These are phyloP conservation scores for Thelonectria discophora DNA, from an alignment of 2,329 filamentous ascomycete genomes.

Conservation along the genomic window DNA sequence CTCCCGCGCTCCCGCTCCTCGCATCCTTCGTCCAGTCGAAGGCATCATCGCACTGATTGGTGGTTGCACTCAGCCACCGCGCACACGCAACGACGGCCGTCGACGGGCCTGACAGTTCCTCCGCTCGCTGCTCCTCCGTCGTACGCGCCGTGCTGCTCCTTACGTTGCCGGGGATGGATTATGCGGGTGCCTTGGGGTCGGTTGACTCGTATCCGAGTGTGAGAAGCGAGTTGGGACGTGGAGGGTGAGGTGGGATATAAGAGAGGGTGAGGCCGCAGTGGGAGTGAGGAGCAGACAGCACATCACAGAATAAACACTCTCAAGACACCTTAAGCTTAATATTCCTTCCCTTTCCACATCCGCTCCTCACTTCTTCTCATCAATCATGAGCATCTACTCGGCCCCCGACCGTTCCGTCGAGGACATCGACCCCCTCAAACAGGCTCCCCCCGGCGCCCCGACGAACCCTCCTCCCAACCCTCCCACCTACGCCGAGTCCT, in stretches of 20 bases:
- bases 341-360: background rate
- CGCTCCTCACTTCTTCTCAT: background rate
- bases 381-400: conserved; percentile 33
- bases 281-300: conserved; percentile 5
- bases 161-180: conserved; percentile 12
- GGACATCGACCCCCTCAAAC: conserved; percentile 35
- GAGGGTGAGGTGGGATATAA: conserved; percentile 30
- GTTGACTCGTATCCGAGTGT: background rate
- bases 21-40: background rate
- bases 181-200: background rate
- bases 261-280: conserved; percentile 1
- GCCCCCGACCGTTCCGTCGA: conserved; percentile 31
- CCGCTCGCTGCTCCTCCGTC: conserved; percentile 10
- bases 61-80: conserved; percentile 30
- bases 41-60: background rate
- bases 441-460: conserved; percentile 25
- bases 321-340: conserved; percentile 17
- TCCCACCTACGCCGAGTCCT: conserved; percentile 32
- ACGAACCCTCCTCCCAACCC: conserved; percentile 24
- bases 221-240: background rate
- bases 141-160: conserved; percentile 12
- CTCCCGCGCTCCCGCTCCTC: background rate
- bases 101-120: background rate
- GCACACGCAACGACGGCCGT: conserved; percentile 21
- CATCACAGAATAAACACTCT: conserved; percentile 5